Percentiles rank a stretch among this genome's conserved stretches.
Conservation (phyloP, 1,139 yeast species). For the Zygoascus sp. region DNA sequence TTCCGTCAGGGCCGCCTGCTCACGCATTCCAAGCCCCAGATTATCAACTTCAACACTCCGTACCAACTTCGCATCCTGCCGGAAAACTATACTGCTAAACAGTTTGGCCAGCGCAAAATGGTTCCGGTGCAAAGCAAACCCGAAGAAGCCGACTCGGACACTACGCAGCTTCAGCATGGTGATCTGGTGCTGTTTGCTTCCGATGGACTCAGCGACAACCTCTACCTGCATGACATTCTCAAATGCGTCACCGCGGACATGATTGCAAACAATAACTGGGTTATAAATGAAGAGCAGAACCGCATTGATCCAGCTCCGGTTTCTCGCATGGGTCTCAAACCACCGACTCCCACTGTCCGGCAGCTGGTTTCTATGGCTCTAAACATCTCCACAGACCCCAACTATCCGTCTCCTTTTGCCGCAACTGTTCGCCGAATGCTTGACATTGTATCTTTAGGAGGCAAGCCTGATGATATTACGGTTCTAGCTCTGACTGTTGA, state of each 20-base stretch:
- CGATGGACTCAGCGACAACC: constrained; percentile 90
- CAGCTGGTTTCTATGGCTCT: constrained; percentile 65
- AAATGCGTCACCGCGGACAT: constrained; percentile 34
- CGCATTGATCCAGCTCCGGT: constrained; percentile 3
- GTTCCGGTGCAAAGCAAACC: constrained; percentile 53
- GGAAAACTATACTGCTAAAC: neutral
- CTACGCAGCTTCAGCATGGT: constrained; percentile 42
- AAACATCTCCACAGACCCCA: constrained; percentile 63
- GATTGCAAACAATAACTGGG: constrained; percentile 22
- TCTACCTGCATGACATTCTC: constrained; percentile 69
- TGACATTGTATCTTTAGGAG: constrained; percentile 73
- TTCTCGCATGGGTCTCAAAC: constrained; percentile 4
- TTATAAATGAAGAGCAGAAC: neutral
- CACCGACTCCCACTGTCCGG: constrained; percentile 41
- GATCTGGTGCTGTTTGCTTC: constrained; percentile 85
- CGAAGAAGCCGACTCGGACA: constrained; percentile 41
- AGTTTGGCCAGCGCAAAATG: constrained; percentile 32
- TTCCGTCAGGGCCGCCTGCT: constrained; percentile 63
- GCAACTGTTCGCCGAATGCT: constrained; percentile 56
- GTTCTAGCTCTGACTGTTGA: constrained; percentile 55
- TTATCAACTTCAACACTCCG: constrained; percentile 88
- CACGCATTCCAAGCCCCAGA: constrained; percentile 69
- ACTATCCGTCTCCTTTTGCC: constrained; percentile 81
- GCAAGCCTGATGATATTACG: constrained; percentile 93
- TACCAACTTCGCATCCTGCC: constrained; percentile 88